Base-by-base conservation (phyloP, 1,284 basidiomycete species). In the Calocybe gambosa region DNA sequence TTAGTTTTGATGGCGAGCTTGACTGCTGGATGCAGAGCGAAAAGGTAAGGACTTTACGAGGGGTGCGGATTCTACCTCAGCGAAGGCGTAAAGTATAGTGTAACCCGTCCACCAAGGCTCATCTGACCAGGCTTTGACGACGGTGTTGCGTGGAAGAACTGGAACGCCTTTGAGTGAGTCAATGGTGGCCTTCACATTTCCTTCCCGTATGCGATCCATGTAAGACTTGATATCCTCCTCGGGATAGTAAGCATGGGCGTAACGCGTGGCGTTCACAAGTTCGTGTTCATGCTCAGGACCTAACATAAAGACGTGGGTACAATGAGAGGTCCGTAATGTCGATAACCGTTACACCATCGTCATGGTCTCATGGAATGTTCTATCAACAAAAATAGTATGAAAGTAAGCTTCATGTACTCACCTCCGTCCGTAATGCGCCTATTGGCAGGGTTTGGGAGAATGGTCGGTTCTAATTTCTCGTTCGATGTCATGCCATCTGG, bases 291-390 rank as follows among this genome's bases (percentile, higher is more conserved):
- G 5, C 25, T 26, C 25, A 26, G 5, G 9, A 9, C 18, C 21
- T 46, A 49, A 50, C 15, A 60, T 49, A 51, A 67, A 69, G 47
- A 65, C 66, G 46, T 68, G 70, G 0, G 62, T 43, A 2, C 66
- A 65, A 31, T 60, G 51, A 37, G 1, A 66, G 66, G 18, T 41
- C 39, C 5, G 39, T 31, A 8, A 47, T 55, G 48, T 73, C 72
- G 35, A 73, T 55, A 21, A 73, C 52, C 0, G 69, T 66, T 7
- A 71, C 64, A 0, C 70, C 70, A 31, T 69, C 68, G 47, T 70
- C 60, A 9, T 26, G 5, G 47, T 70, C 70, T 39, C 66, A 70
- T 72, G n/a, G 15, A 46, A 15, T 35, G 15, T 8, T 21, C 19
- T 33, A 9, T 26, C 5, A 26, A 19, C 39, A 34, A 2, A 38